Evolutionary conservation across 441 rosid genomes (phyloP), one percentile per base, ranked within the genome.

Genomic region (Sinapis alba): DNA sequence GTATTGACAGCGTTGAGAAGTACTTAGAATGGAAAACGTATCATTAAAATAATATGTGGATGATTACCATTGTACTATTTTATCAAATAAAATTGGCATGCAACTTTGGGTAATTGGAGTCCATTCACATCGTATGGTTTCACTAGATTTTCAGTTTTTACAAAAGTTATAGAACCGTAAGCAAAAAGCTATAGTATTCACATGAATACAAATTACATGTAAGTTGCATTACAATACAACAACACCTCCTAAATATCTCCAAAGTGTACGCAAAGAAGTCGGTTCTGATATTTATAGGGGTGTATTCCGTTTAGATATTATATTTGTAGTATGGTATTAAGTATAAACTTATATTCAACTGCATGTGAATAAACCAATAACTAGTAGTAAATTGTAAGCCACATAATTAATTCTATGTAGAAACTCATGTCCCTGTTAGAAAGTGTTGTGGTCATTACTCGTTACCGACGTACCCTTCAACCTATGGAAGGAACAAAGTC

Each of bases 1-100:
- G 97, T 18, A 79, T 92, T 43, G 85, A 90, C 73, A 80, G 30
- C 23, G 91, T 89, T 34, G 91, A 94, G 84, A 88, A 68, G 69
- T 86, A 85, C 87, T 68, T 94, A 3, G 69, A 79, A 43, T 83
- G 82, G 85, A 83, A 76, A 81, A 75, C 87, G 72, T 47, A 23
- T 58, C 67, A 56, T 47, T 67, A 34, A 43, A 20, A 26, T 53
- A 36, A 41, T 43, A 8, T 13, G 16, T 20, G 2, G 6, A 30
- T 28, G 12, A n/a, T 8, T 57, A 13, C 2, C 62, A n/a, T 57
- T 1, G 47, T 26, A 58, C 34, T 58, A 26, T 58, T 13, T 58
- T 45, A 24, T 57, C 11, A 24, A 57, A 24, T 57, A 57, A 38
- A 26, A 5, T 58, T 26, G 62, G 19, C 20, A 58, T 58, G 19